Base-by-base conservation (phyloP, 116 monocot species). In the Trichopus zeylanicus region DNA sequence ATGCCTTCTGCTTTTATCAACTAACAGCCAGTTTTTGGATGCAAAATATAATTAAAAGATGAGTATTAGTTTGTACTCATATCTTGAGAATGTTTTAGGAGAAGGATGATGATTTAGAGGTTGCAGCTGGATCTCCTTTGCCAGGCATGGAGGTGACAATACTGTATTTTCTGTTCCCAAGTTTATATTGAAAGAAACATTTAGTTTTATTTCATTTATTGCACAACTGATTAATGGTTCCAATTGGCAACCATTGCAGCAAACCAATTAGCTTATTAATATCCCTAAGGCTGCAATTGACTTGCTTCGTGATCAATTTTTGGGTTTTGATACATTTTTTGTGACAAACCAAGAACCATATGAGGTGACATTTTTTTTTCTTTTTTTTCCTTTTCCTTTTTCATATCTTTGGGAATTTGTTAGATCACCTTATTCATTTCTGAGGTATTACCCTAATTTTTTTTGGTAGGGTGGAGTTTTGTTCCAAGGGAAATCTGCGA, bases 251-350 rank as follows among this genome's bases (percentile, higher is more conserved):
- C 31, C 67, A 37, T 61, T 82, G 75, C 89, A 89, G 86, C 80
- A 76, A 78, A 29, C 80, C 63, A 78, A 69, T 68, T 78, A 94
- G 62, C 53, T 69, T 60, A 60, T 94, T 53, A 78, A 67, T 55
- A 89, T 94, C 38, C 86, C 94, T 2, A 94, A 94, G 64, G 72
- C 62, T 32, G 81, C 78, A 31, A 76, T 89, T 29, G 94, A 89
- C 49, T 67, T 76, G 51, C 65, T 89, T 18, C 89, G 78, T 67
- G 94, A 89, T 58, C 94, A 89, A 86, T 83, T 89, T 66, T 94
- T 94, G 65, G 83, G 89, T 51, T 94, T 94, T 70, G 83, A 89
- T 63, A 89, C 86, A 37, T 94, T 94, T 64, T 89, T 80, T 70
- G 80, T 89, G 32, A 94, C 94, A 28, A 81, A 77, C 74, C 85